phyloP scores from a whole-genome alignment of 345 rosid genomes.

The Noccaea bulbosa region DNA sequence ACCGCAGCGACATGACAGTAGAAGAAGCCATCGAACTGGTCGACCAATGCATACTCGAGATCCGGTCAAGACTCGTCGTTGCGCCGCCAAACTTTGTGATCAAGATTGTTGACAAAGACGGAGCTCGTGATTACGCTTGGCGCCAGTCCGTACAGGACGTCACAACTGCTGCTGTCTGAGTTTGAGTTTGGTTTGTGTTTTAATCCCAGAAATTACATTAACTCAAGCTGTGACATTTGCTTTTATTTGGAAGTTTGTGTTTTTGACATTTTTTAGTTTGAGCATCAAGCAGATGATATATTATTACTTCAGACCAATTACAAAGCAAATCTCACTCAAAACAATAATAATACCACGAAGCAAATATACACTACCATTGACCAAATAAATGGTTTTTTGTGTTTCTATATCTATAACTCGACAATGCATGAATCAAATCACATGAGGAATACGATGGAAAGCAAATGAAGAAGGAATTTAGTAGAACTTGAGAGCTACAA shows the following conservation, averaged over 20 bases:
- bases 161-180: constrained; percentile 43
- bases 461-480: constrained; percentile 29
- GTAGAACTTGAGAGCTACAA: constrained; percentile 47
- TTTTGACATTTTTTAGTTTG: constrained; percentile 15
- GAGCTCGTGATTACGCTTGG: constrained; percentile 88
- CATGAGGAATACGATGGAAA: neutral
- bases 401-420: neutral
- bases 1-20: constrained; percentile 80
- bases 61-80: constrained; percentile 81
- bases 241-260: constrained; percentile 25
- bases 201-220: constrained; percentile 33
- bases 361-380: constrained; percentile 25
- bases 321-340: constrained; percentile 33
- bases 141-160: constrained; percentile 75
- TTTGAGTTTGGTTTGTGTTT: constrained; percentile 23
- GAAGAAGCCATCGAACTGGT: constrained; percentile 86
- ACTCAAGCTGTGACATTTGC: constrained; percentile 16
- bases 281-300: constrained; percentile 23
- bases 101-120: constrained; percentile 95
- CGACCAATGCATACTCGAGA: constrained; percentile 91
- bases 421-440: constrained; percentile 17
- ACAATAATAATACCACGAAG: constrained; percentile 11
- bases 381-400: constrained; percentile 20
- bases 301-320: constrained; percentile 9
- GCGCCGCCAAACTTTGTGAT: constrained; percentile 96